phyloP scores from a whole-genome alignment of 805 yeast species.

The Candida nemodendra region DNA sequence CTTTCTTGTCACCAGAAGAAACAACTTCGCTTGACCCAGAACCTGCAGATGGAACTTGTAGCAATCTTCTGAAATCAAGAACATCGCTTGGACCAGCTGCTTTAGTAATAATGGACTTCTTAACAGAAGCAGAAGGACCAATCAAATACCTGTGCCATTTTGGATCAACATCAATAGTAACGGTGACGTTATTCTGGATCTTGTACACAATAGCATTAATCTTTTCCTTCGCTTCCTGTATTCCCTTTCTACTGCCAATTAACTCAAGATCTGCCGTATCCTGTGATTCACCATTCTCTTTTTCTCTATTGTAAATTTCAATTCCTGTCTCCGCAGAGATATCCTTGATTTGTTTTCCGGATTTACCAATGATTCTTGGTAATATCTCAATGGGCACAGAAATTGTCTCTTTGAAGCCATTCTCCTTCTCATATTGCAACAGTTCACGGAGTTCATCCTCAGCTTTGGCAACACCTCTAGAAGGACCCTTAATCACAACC shows the following conservation, averaged over 20 bases:
- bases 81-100: conserved; percentile 71
- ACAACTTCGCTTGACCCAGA: conserved; percentile 58
- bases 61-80: conserved; percentile 51
- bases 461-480: conserved; percentile 82
- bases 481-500: conserved; percentile 79
- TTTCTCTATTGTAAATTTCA: conserved; percentile 49
- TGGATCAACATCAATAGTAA: conserved; percentile 64
- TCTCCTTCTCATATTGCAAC: conserved; percentile 81
- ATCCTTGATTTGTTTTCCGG: conserved; percentile 79
- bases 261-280: conserved; percentile 58
- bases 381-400: conserved; percentile 72
- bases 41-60: conserved; percentile 68
- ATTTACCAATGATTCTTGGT: conserved; percentile 84
- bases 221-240: conserved; percentile 65
- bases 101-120: conserved; percentile 67
- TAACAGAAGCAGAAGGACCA: conserved; percentile 74
- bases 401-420: conserved; percentile 66
- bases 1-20: conserved; percentile 69
- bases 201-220: conserved; percentile 64
- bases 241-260: conserved; percentile 74
- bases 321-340: conserved; percentile 70
- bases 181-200: conserved; percentile 58
- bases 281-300: conserved; percentile 40
- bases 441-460: conserved; percentile 82
- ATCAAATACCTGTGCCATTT: conserved; percentile 72